Evolutionary conservation across 2,329 filamentous ascomycete genomes (phyloP).

Genomic region (Thermoascus crustaceus): DNA sequence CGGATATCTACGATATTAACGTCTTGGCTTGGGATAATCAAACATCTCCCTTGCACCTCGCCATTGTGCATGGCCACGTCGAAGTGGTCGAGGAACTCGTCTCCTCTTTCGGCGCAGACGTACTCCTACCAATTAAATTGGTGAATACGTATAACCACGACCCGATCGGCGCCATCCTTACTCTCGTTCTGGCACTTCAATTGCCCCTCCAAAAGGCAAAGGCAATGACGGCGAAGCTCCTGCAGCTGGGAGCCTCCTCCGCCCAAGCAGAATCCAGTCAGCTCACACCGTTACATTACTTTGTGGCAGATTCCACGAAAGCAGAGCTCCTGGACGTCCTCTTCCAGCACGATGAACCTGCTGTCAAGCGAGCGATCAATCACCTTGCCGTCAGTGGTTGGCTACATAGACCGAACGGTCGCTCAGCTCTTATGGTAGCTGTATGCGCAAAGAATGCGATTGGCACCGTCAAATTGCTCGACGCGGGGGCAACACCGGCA

Average conservation of each 20-base stretch:
- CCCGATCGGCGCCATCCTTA: constrained; percentile 57
- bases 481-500: constrained; percentile 51
- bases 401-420: constrained; percentile 26
- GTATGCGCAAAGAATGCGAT: constrained; percentile 46
- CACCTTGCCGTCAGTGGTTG: constrained; percentile 45
- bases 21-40: constrained; percentile 71
- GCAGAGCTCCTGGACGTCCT: constrained; percentile 36
- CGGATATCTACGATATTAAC: constrained; percentile 73
- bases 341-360: constrained; percentile 50
- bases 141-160: constrained; percentile 26
- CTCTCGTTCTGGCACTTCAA: constrained; percentile 58
- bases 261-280: constrained; percentile 62
- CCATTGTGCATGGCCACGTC: constrained; percentile 64
- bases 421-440: constrained; percentile 52
- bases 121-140: constrained; percentile 67
- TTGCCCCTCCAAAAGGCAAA: constrained; percentile 57
- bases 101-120: constrained; percentile 66
- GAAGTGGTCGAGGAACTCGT: constrained; percentile 63
- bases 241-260: constrained; percentile 63
- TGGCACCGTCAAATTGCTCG: constrained; percentile 53
- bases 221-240: constrained; percentile 55
- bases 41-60: constrained; percentile 67
- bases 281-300: constrained; percentile 59
- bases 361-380: constrained; percentile 57
- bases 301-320: constrained; percentile 47